Percentiles rank a stretch among this genome's conserved stretches.
phyloP scores from a whole-genome alignment of 169 alveolate genomes.

The Ichthyophthirius multifiliis region DNA sequence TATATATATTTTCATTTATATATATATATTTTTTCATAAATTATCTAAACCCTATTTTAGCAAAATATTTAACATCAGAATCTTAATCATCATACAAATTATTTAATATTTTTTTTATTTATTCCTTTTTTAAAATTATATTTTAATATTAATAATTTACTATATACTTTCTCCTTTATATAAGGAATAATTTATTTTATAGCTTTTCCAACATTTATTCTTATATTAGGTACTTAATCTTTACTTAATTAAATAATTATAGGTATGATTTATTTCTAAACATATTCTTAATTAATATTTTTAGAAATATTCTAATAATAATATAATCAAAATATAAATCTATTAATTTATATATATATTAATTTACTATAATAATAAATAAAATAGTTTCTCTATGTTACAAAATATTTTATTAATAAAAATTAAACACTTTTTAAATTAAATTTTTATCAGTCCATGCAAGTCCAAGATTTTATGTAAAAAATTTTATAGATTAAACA shows the following conservation, averaged over 20 bases:
- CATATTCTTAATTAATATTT: constrained; percentile 45
- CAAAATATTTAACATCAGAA: constrained; percentile 51
- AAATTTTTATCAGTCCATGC: constrained; percentile 67
- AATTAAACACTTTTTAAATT: constrained; percentile 51
- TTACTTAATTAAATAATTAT: constrained; percentile 44
- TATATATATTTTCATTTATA: too few relatives aligned
- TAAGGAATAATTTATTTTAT: constrained; percentile 23
- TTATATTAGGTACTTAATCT: constrained; percentile 73
- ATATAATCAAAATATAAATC: too few relatives aligned
- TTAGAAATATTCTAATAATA: constrained; percentile 32
- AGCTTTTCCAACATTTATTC: constrained; percentile 65
- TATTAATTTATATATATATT: neutral
- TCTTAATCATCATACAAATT: constrained; percentile 49
- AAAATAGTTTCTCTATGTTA: constrained; percentile 70
- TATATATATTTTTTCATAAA: too few relatives aligned
- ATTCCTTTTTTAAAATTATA: neutral
- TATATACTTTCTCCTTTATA: constrained; percentile 53
- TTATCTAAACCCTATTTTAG: too few relatives aligned
- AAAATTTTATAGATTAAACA: constrained; percentile 44
- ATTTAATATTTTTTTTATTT: constrained; percentile 33
- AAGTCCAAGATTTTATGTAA: constrained; percentile 59
- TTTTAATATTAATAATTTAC: neutral
- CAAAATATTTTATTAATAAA: constrained; percentile 54
- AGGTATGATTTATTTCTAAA: constrained; percentile 54
- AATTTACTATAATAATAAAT: constrained; percentile 45